A percentile compares a stretch with the other conserved stretches of the same genome.
Conservation (phyloP, 2,329 filamentous ascomycete genomes). For the Colletotrichum coccodes region DNA sequence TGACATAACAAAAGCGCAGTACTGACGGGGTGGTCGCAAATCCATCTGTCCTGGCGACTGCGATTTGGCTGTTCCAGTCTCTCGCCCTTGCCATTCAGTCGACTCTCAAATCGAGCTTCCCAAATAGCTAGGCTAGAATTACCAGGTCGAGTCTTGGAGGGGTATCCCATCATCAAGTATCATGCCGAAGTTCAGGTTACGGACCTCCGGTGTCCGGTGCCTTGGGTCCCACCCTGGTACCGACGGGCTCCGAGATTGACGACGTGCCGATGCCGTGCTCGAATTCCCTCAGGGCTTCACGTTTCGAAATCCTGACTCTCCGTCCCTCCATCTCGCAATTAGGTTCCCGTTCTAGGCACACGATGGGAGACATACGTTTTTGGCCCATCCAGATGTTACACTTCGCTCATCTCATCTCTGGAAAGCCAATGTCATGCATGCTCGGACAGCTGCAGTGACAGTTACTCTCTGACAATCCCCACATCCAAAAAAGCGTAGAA, state of each 20-base stretch:
- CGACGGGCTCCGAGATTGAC: not conserved
- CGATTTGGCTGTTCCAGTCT: too few species aligned
- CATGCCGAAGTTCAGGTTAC: not conserved
- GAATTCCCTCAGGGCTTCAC: not conserved
- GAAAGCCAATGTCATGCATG: not conserved
- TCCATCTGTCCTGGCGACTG: not conserved
- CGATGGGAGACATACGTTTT: not conserved
- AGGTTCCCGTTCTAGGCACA: not conserved
- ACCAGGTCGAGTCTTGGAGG: not conserved
- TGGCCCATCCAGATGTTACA: conserved; percentile 2
- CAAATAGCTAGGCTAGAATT: too few species aligned
- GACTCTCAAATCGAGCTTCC: too few species aligned
- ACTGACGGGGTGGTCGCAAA: too few species aligned
- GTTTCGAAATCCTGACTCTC: not conserved
- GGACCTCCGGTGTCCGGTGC: conserved; percentile 14
- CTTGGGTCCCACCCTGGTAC: not conserved
- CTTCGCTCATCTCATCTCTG: conserved; percentile 3
- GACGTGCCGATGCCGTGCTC: not conserved
- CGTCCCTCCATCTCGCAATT: not conserved
- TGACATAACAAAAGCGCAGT: too few species aligned
- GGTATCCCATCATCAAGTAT: not conserved
- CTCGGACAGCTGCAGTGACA: not conserved
- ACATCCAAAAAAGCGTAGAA: not conserved
- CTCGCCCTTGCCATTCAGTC: not conserved
- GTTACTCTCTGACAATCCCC: not conserved